Base-by-base conservation (phyloP, 352 stramenopile species). In the Blastocystis sp. region DNA sequence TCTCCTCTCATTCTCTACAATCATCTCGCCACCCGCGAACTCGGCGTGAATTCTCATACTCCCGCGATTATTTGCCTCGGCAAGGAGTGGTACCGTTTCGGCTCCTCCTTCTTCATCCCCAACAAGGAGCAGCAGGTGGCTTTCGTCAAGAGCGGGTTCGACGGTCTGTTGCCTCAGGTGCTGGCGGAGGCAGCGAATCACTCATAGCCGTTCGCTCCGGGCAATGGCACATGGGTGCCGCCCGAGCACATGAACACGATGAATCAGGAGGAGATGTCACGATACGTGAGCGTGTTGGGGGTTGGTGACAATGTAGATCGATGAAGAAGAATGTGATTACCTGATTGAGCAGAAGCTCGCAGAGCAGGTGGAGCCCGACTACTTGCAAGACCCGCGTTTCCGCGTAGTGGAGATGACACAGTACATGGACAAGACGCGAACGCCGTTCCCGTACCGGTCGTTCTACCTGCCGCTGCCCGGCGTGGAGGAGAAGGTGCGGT, bases 71-170 rank as follows among this genome's bases (percentile, higher is more conserved):
- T 95, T 9, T 95, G 93, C 79, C 89, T 95, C 24, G 89, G 92
- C n/a, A 95, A 95, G 89, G 93, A 95, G 92, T 95, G 93, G 93
- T 92, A 95, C 89, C 92, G 93, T 57, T 95, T 94, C 84, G 92
- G 92, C 0, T 91, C 92, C 21, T 94, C 91, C 68, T 95, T 95
- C 77, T 95, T 95, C 87, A 87, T 95, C 43, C 93, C 93, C 48
- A 91, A 90, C 28, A 93, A 92, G 63, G 87, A 81, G 42, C 94
- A 91, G 63, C 90, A 89, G 38, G 90, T 95, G 28, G 89, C 91
- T 34, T 95, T 95, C 89, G 89, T 95, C 76, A 93, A 93, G 69
- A 94, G 92, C 6, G 91, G 89, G 17, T 95, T 95, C 87, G 89
- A 87, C 10, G 93, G 93, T 2, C 89, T 93, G 63, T 87, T 95